These are phyloP conservation scores for Hordeum marinum DNA, from an alignment of 176 grass and related monocot genomes.

Conservation along the genomic window DNA sequence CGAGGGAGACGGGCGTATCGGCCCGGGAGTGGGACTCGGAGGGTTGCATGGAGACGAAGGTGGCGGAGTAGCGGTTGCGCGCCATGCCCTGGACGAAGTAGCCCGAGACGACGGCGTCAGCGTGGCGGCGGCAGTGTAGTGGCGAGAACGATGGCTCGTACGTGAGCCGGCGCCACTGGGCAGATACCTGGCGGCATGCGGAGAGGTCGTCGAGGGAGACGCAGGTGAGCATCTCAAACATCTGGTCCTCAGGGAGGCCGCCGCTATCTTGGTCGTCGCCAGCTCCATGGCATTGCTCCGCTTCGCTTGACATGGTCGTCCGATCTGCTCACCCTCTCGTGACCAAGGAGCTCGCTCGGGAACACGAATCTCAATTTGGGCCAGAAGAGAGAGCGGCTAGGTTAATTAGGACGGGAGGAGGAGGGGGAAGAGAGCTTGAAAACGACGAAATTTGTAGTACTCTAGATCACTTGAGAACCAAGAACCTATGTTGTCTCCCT, in stretches of 20 bases:
- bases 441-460: too few species aligned
- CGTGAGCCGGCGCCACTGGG: conserved; percentile 22
- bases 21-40: neutral
- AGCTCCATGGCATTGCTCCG: neutral
- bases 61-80: conserved; percentile 15
- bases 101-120: conserved; percentile 23
- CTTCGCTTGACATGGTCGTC: neutral
- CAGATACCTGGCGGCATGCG: conserved; percentile 19
- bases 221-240: conserved; percentile 40
- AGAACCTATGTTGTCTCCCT: too few species aligned
- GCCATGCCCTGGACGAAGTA: conserved; percentile 26
- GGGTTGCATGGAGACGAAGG: conserved; percentile 21
- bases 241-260: conserved; percentile 23
- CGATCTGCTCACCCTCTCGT: too few species aligned
- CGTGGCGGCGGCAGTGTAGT: conserved; percentile 28
- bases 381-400: neutral
- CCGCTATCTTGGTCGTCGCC: neutral
- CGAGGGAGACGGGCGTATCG: conserved; percentile 4
- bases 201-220: conserved; percentile 29
- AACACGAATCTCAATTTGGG: too few species aligned
- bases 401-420: neutral
- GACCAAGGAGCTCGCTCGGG: too few species aligned
- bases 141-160: conserved; percentile 33
- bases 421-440: too few species aligned
- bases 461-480: too few species aligned